Evolutionary conservation across 257 asterid genomes (phyloP).

Genomic region (Forsythia suspensa): DNA sequence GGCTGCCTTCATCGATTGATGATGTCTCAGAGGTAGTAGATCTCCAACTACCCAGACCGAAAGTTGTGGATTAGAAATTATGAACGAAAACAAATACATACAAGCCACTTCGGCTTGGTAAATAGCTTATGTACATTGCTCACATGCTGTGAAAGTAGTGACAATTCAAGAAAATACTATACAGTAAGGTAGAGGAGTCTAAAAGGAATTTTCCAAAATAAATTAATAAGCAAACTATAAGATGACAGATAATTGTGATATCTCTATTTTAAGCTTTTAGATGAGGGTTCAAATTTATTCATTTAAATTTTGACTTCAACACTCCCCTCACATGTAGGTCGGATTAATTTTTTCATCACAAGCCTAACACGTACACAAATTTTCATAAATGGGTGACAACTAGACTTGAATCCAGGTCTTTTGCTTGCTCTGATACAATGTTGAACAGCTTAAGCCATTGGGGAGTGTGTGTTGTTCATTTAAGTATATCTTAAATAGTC

Average conservation of each 20-base stretch:
- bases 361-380: not conserved
- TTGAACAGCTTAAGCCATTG: not conserved
- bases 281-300: not conserved
- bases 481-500: not conserved
- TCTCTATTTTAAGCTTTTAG: not conserved
- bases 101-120: not conserved
- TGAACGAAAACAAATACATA: not conserved
- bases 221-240: not conserved
- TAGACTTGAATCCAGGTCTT: not conserved
- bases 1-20: slow-evolving; percentile 33
- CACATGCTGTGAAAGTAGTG: not conserved
- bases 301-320: not conserved
- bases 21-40: slow-evolving; percentile 34
- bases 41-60: slow-evolving; percentile 58
- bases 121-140: not conserved
- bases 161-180: not conserved
- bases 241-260: not conserved
- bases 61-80: slow-evolving; percentile 7
- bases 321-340: not conserved
- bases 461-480: not conserved
- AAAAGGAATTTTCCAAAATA: not conserved
- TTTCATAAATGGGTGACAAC: not conserved
- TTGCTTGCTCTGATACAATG: not conserved
- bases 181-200: not conserved
- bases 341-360: not conserved